phyloP scores from a whole-genome alignment of 164 flowering plant species.

The Sedum album region DNA sequence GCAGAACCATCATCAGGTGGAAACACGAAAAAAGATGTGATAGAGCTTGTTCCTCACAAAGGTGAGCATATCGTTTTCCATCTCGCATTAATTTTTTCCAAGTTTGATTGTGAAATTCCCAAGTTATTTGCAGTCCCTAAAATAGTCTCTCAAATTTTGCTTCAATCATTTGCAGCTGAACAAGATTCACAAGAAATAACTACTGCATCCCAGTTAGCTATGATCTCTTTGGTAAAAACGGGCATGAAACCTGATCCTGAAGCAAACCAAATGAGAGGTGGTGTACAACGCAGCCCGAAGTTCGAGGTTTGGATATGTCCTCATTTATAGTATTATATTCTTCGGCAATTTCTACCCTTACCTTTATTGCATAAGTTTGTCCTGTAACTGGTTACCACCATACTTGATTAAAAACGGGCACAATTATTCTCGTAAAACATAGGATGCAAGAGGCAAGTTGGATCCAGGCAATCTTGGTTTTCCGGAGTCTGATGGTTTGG shows the following conservation, averaged over 20 bases:
- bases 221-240: slow-evolving; percentile 16
- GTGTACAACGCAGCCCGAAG: slow-evolving; percentile 15
- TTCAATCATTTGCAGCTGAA: slow-evolving; percentile 49
- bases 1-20: slow-evolving; percentile 19
- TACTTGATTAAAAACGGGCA: background rate
- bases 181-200: slow-evolving; percentile 65
- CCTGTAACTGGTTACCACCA: background rate
- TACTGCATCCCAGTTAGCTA: slow-evolving; percentile 46
- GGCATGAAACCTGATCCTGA: slow-evolving; percentile 21
- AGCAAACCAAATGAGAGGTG: slow-evolving; percentile 23
- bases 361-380: background rate
- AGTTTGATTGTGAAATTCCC: background rate
- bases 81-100: background rate
- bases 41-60: background rate
- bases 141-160: background rate
- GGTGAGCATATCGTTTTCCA: background rate
- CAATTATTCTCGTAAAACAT: slow-evolving; percentile 6
- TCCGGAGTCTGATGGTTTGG: slow-evolving; percentile 48
- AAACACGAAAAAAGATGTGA: slow-evolving; percentile 22
- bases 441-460: slow-evolving; percentile 47
- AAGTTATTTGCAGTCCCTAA: background rate
- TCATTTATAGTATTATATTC: background rate
- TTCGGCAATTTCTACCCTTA: background rate
- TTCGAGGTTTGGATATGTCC: background rate
- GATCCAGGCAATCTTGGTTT: slow-evolving; percentile 46